phyloP scores from a whole-genome alignment of 106 monocot genomes.

The Apostasia ramifera region DNA sequence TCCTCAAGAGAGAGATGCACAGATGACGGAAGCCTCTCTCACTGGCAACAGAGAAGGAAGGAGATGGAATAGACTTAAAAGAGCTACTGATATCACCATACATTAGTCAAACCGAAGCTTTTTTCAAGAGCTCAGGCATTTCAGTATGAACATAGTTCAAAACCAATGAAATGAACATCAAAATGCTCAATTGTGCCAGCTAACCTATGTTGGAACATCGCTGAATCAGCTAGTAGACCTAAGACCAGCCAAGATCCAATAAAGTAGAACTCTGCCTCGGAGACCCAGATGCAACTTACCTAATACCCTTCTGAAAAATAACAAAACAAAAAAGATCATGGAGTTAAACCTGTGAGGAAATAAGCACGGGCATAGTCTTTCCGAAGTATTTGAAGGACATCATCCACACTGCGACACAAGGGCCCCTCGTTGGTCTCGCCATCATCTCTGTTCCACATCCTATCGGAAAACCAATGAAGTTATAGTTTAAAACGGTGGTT shows the following conservation, averaged over 20 bases:
- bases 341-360: conserved; percentile 45
- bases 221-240: not conserved
- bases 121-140: too few relatives aligned
- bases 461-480: not conserved
- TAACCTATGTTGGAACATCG: not conserved
- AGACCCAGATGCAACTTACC: not conserved
- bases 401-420: conserved; percentile 30
- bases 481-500: not conserved
- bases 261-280: not conserved
- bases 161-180: not conserved
- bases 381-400: conserved; percentile 32
- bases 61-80: too few relatives aligned
- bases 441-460: not conserved
- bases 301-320: not conserved
- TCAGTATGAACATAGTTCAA: too few relatives aligned
- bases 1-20: too few relatives aligned
- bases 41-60: too few relatives aligned
- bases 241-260: not conserved
- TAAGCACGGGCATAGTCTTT: conserved; percentile 43
- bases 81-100: too few relatives aligned
- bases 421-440: not conserved
- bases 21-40: too few relatives aligned
- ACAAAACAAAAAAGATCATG: not conserved
- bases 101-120: too few relatives aligned
- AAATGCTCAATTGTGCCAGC: not conserved